phyloP scores from a whole-genome alignment of 805 yeast species.

The Saturnispora gosingensis region DNA sequence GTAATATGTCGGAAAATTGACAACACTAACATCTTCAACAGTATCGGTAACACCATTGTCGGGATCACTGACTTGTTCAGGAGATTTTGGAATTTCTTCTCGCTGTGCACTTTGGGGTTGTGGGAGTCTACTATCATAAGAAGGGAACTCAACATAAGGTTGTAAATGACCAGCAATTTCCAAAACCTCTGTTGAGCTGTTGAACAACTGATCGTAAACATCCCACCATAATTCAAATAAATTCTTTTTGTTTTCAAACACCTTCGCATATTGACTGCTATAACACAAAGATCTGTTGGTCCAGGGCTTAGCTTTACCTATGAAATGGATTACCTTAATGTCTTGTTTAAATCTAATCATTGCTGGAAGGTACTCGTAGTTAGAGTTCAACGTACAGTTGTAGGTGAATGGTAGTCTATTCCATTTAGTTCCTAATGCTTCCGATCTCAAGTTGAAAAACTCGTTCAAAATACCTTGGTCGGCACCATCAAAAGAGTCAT shows the following conservation, averaged over 20 bases:
- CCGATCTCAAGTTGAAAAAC: constrained; percentile 37
- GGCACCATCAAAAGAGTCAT: constrained; percentile 66
- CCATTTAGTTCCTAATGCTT: constrained; percentile 38
- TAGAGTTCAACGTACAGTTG: constrained; percentile 57
- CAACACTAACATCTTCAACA: not conserved
- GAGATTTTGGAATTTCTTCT: not conserved
- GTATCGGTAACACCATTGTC: not conserved
- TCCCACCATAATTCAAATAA: constrained; percentile 27
- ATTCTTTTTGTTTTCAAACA: constrained; percentile 12
- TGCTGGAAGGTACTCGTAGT: constrained; percentile 30
- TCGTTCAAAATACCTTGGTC: constrained; percentile 87
- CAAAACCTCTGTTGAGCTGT: constrained; percentile 14
- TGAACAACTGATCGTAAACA: constrained; percentile 14
- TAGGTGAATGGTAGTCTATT: constrained; percentile 64
- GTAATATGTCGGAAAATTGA: constrained; percentile 20
- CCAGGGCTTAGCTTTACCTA: constrained; percentile 51
- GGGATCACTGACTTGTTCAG: not conserved
- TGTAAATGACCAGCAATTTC: constrained; percentile 18
- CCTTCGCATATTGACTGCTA: constrained; percentile 10
- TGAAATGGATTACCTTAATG: constrained; percentile 54
- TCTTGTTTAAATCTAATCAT: constrained; percentile 21
- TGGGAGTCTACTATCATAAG: not conserved
- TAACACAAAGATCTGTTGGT: constrained; percentile 8
- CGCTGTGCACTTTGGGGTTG: not conserved
- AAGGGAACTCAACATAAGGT: constrained; percentile 6